Evolutionary conservation across 2,329 filamentous ascomycete species (phyloP), one percentile per base, ranked within the genome.

Genomic region (Colletotrichum somersetense): DNA sequence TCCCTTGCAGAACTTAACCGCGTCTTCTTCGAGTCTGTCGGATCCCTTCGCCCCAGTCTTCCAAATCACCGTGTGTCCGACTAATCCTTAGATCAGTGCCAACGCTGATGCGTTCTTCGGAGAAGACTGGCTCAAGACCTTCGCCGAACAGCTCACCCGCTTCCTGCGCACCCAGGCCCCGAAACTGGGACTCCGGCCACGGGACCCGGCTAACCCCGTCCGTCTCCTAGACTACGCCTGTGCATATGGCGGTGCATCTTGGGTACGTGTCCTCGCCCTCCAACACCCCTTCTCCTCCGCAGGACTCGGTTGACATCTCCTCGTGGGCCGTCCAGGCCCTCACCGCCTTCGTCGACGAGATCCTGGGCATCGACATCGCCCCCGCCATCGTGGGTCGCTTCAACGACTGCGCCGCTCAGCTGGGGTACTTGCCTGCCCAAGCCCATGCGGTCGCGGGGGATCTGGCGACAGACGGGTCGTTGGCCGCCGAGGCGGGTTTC

Each of bases 281-380:
- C 20, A 23, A 16, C 20, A 18, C 38, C 14, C 38, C 12, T 16
- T 16, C 12, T 42, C 16, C 18, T 46, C 18, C 44, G 11, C 44
- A 7, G 20, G 44, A n/a, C 44, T n/a, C 44, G 2, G 44, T n/a
- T 46, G 44, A 46, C 44, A 46, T 46, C 8, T 10, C 20, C 30
- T n/a, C 23, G 10, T 56, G 18, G 10, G 23, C 10, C 10, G 14
- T 1, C 11, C 8, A 82, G 81, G 79, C 81, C 0, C 73, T 83
- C 10, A 73, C 76, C 7, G 74, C 79, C 0, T 79, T 77, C n/a
- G 74, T 81, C 26, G 75, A 77, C 2, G 73, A 62, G 2, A 75
- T 80, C 12, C 77, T 78, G 50, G 81, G 81, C 10, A 77, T 83
- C 35, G 81, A 83, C 62, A 77, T 83, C 33, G 81, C 81, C 0